Evolutionary conservation across 805 yeast genomes (phyloP).

Genomic region (Hanseniaspora clermontiae): DNA sequence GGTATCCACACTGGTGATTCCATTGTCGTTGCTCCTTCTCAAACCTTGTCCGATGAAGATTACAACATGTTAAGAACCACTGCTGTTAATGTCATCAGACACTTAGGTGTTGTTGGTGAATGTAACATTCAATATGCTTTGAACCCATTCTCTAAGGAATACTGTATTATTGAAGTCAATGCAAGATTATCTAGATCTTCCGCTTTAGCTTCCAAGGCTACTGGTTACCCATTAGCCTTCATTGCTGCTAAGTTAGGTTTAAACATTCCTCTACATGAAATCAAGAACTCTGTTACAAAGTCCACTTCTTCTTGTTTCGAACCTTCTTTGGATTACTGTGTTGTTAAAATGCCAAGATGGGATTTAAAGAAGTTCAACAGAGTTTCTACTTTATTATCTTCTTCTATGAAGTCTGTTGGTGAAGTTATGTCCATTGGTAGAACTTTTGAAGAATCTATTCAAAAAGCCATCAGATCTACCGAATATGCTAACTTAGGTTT

Average conservation of each 20-base stretch:
- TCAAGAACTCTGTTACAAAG: conserved; percentile 92
- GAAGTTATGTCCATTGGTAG: conserved; percentile 99
- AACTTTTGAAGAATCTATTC: conserved; percentile 93
- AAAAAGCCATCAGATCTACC: conserved; percentile 91
- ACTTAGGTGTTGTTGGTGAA: conserved; percentile 97
- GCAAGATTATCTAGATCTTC: conserved; percentile 95
- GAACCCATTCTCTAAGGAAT: conserved; percentile 90
- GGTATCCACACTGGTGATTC: conserved; percentile 99
- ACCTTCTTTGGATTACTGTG: conserved; percentile 93
- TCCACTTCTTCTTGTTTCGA: conserved; percentile 94
- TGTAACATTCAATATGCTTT: conserved; percentile 96
- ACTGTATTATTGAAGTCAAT: conserved; percentile 92
- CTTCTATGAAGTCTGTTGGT: conserved; percentile 97
- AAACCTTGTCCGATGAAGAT: conserved; percentile 91
- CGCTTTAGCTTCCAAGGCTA: conserved; percentile 95
- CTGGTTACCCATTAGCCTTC: conserved; percentile 96
- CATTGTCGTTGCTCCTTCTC: conserved; percentile 97
- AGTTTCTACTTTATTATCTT: conserved; percentile 85
- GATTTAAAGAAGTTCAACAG: conserved; percentile 90
- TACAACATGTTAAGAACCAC: conserved; percentile 96
- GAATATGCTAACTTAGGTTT: conserved; percentile 95
- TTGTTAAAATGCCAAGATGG: conserved; percentile 97
- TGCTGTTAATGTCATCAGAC: conserved; percentile 94
- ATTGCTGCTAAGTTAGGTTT: conserved; percentile 96
- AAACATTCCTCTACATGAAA: conserved; percentile 86